A percentile compares a stretch with the other conserved stretches of the same genome.
These are phyloP conservation scores for Aquilaria agallochum DNA, from an alignment of 441 rosid genomes.

Conservation along the genomic window DNA sequence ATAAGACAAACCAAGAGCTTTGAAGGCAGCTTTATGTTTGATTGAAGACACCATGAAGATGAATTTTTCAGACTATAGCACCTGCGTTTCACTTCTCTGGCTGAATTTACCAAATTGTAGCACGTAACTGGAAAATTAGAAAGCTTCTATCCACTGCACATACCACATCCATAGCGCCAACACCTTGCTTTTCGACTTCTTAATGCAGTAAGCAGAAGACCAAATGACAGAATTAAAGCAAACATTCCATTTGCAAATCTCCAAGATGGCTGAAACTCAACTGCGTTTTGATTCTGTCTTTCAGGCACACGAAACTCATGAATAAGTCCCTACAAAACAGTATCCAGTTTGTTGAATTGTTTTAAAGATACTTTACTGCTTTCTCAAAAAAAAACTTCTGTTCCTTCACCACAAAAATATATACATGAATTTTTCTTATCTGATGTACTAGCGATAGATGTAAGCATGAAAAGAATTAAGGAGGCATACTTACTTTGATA, in stretches of 20 bases:
- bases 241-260: slow-evolving; percentile 71
- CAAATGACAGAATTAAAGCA: slow-evolving; percentile 53
- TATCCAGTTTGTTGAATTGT: slow-evolving; percentile 2
- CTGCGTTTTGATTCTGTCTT: slow-evolving; percentile 41
- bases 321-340: slow-evolving; percentile 43
- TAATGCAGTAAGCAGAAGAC: slow-evolving; percentile 53
- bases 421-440: background rate
- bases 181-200: slow-evolving; percentile 66
- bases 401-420: too few relatives aligned
- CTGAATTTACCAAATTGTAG: slow-evolving; percentile 1
- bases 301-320: slow-evolving; percentile 56
- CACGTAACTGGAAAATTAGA: slow-evolving; percentile 3
- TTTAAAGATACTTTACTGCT: too few relatives aligned
- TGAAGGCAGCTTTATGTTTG: too few relatives aligned
- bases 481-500: slow-evolving; percentile 37
- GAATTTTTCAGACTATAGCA: too few relatives aligned
- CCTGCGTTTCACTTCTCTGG: background rate
- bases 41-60: too few relatives aligned
- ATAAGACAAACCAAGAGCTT: too few relatives aligned
- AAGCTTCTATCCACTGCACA: slow-evolving; percentile 15
- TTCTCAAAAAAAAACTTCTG: too few relatives aligned
- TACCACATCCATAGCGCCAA: slow-evolving; percentile 66
- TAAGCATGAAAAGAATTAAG: background rate
- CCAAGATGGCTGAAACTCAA: slow-evolving; percentile 60
- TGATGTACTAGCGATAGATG: background rate